Base-by-base conservation (phyloP, 2,329 filamentous ascomycete species). In the Paecilomyces variotii region DNA sequence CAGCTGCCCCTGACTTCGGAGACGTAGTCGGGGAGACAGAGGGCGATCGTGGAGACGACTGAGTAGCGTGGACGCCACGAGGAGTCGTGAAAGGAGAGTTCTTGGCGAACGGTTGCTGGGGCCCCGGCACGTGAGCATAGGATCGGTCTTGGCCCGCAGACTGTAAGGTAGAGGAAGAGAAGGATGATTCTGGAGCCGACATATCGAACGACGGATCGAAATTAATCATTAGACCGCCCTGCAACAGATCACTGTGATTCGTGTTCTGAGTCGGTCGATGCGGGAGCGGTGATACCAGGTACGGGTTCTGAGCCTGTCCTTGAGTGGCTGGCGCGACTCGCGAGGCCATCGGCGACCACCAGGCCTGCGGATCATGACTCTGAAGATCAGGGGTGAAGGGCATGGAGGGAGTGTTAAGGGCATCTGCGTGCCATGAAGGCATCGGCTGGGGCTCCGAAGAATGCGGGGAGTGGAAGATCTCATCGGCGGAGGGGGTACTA, bases 341-440 rank as follows among this genome's bases (percentile, higher is more conserved):
- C 54, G 70, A 64, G 34, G 71, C 63, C 63, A 73, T 70, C 27
- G 74, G 69, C 24, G 74, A 72, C 74, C 76, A 78, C 74, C 76
- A 76, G 11, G 64, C 57, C 55, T 76, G 74, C 25, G 66, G 61
- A 60, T 76, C 73, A 25, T 72, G 69, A 56, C 65, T 58, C 28
- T 72, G 71, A n/a, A 74, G 62, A 50, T 77, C 73, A 24, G 74
- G 68, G n/a, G 73, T 70, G 58, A 76, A 76, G 4, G 73, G 67
- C 55, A 76, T 62, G 59, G 67, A 61, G 51, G 74, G 63, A 56
- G 72, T 63, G 56, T 70, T 65, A 64, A 77, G 65, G 59, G 71
- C 63, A 61, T 76, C 74, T 28, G 72, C 70, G 63, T 75, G 69
- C 73, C 76, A 78, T 45, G 76, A 74, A 53, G 72, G 70, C 57